Evolutionary conservation across 257 asterid species (phyloP).

Genomic region (Nicotiana tomentosiformis): DNA sequence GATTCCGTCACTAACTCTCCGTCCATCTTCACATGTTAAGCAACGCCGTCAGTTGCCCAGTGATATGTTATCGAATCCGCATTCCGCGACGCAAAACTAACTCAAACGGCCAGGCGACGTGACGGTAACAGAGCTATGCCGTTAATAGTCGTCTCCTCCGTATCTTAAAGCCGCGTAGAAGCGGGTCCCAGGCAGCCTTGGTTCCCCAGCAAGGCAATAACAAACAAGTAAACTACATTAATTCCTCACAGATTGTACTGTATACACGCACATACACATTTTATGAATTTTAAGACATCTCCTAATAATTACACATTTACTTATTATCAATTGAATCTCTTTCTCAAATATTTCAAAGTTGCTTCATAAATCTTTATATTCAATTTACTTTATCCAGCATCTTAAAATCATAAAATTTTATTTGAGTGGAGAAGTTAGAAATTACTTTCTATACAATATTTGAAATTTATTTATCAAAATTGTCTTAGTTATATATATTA

Average conservation of each 20-base stretch:
- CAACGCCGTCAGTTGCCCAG: constrained; percentile 24
- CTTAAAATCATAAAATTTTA: background rate
- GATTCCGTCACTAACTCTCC: constrained; percentile 13
- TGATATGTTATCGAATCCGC: no score
- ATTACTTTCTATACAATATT: no score
- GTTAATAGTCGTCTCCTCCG: background rate
- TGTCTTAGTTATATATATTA: no score
- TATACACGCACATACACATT: no score
- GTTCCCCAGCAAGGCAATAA: constrained; percentile 35
- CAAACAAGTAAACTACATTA: background rate
- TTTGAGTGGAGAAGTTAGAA: no score
- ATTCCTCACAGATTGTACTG: no score
- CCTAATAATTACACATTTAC: no score
- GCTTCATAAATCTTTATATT: no score
- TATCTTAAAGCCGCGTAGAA: constrained; percentile 41
- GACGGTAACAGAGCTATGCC: background rate
- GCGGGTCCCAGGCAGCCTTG: constrained; percentile 32
- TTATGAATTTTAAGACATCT: no score
- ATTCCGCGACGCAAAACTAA: background rate
- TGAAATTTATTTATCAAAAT: no score
- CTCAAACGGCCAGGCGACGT: background rate
- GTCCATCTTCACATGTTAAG: background rate
- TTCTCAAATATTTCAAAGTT: no score
- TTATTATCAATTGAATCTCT: no score
- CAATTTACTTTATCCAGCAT: background rate